These are phyloP conservation scores for Pittosporum tobira DNA, from an alignment of 129 eudicot species.

Conservation along the genomic window DNA sequence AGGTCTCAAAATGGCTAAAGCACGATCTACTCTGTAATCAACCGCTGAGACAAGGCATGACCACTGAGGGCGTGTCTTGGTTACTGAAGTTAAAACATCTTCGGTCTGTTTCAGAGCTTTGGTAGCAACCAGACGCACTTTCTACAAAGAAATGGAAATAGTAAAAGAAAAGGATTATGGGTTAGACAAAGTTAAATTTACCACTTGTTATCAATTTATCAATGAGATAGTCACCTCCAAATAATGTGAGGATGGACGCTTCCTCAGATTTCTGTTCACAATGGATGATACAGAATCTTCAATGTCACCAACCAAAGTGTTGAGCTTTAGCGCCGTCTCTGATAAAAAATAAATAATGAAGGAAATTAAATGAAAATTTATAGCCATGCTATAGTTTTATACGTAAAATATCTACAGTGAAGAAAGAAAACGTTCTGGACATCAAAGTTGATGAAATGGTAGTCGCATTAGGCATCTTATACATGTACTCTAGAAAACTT, in stretches of 20 bases:
- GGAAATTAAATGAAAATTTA: neutral
- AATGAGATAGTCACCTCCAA: slow-evolving; percentile 46
- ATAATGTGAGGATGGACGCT: slow-evolving; percentile 35
- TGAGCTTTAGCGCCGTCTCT: slow-evolving; percentile 90
- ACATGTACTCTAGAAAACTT: neutral
- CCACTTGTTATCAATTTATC: neutral
- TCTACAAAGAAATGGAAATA: slow-evolving; percentile 31
- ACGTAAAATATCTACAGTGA: neutral
- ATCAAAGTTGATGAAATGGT: neutral
- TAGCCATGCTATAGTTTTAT: neutral
- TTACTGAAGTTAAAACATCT: slow-evolving; percentile 53
- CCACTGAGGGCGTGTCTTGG: slow-evolving; percentile 83
- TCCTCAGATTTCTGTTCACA: slow-evolving; percentile 49
- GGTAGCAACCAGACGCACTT: slow-evolving; percentile 45
- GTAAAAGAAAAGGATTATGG: neutral
- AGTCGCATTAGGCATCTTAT: no score
- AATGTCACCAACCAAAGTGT: slow-evolving; percentile 75
- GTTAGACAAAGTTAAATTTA: neutral
- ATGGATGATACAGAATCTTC: slow-evolving; percentile 87
- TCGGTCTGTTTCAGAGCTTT: slow-evolving; percentile 58
- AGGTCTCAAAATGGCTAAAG: slow-evolving; percentile 80
- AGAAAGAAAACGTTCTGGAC: neutral
- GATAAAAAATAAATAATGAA: slow-evolving; percentile 8
- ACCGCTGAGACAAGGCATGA: slow-evolving; percentile 66
- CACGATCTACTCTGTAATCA: slow-evolving; percentile 89